Base-by-base conservation (phyloP, 768 basidiomycete species). In the Cyclocybe aegerita region DNA sequence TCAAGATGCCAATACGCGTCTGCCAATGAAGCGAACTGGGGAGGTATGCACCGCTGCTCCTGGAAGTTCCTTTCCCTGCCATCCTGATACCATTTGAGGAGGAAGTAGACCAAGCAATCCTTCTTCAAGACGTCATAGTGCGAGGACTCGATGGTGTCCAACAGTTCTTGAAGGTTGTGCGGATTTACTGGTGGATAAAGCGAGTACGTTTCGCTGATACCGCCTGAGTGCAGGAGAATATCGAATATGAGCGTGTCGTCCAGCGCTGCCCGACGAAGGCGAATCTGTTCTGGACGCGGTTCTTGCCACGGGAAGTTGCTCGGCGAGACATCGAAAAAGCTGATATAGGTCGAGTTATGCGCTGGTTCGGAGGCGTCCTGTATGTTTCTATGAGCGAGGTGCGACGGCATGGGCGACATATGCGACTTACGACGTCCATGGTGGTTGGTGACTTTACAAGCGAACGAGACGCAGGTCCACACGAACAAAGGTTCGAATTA, bases 1-100 rank as follows among this genome's bases (percentile, higher is more conserved):
- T 93, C 91, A 52, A 93, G 70, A 64, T 81, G 70, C 86, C 88
- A 93, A 70, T 93, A 93, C 60, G 91, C 90, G 69, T 90, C 86
- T n/a, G 88, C 81, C 41, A 93, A 76, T 4, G 77, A 70, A 6
- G 78, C 73, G 60, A 91, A 92, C 58, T 91, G 90, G 2, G 88
- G 85, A 4, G 88, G 83, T 53, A 93, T 85, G 58, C 78, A 81
- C 29, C 77, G 70, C 65, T 80, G 65, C 65, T 72, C 46, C 61
- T 70, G 67, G 72, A 89, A 73, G 52, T 65, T 59, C 54, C 74
- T 61, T 75, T 87, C 71, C 62, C 76, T 68, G 4, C 79, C 77
- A 62, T 90, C 87, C 59, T 79, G 73, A 52, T 86, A 81, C 86
- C 85, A 90, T 63, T 88, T 90, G 51, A 93, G 74, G 54, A 93